Evolutionary conservation across 1,284 basidiomycete species (phyloP), one percentile per base, ranked within the genome.

Genomic region (Austroboletus niveus): DNA sequence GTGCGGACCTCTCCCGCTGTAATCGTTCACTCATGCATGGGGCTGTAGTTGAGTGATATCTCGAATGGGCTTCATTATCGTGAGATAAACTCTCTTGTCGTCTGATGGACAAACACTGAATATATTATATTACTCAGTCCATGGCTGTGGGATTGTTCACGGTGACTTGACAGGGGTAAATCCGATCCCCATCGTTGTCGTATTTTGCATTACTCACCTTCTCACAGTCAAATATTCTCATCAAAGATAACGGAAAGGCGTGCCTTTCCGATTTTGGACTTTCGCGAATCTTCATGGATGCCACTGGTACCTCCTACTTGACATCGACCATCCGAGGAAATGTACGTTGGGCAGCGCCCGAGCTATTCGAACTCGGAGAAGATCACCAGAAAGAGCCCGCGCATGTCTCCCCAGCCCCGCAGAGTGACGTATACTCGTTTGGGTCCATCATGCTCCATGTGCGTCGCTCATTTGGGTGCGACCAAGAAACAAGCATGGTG

Each of bases 181-280:
- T 46, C 14, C 12, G 2, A 30, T 22, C 7, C 10, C 14, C 14
- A 34, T 34, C 14, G 32, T 34, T 34, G 6, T 34, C 32, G 9
- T 34, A 24, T 24, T 24, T 17, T n/a, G 35, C 14, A 10, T 45
- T 10, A 35, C 43, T 52, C 12, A 58, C 43, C n/a, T 42, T 36
- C 29, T 41, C 8, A 3, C 31, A 66, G 63, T 59, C 59, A 1
- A 74, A 74, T 46, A 54, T 74, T 5, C 61, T 74, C 27, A 68
- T 74, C 39, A 57, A 55, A 42, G 60, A 61, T 27, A 55, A 63
- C 2, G 57, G 62, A 35, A 56, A 54, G 31, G 59, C 60, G 5
- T 60, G 57, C 47, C 48, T 67, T 24, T 53, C 61, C 10, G 62
- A 67, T 49, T 64, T 65, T 14, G 63, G 62, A 17, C 57, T 64